A percentile compares a stretch with the other conserved stretches of the same genome.
phyloP scores from a whole-genome alignment of 2,329 filamentous ascomycete species.

The Fusarium foetens region DNA sequence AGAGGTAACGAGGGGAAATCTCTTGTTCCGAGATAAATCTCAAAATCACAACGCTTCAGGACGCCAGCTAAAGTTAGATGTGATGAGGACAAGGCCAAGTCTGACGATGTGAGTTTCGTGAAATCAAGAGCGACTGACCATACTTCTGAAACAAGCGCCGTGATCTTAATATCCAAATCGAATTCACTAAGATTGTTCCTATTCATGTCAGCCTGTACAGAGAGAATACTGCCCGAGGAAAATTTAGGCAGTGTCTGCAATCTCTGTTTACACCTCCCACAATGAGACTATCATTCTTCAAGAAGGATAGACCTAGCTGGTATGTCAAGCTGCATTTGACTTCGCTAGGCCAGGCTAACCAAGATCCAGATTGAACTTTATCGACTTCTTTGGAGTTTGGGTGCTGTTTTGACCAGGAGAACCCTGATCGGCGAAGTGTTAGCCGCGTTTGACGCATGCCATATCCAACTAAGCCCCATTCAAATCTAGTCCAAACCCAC shows the following conservation, averaged over 20 bases:
- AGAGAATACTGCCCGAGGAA: rapidly evolving
- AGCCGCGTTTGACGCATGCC: background rate
- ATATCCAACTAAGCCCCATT: background rate
- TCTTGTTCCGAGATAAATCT: background rate
- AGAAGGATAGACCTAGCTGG: no score
- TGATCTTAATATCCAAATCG: rapidly evolving
- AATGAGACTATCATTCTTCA: background rate
- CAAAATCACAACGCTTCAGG: no score
- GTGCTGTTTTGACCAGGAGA: background rate
- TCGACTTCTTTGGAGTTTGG: background rate
- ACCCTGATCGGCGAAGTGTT: background rate
- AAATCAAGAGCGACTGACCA: background rate
- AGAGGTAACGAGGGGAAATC: rapidly evolving
- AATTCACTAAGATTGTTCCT: rapidly evolving
- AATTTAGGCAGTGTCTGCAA: background rate
- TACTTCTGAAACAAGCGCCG: background rate
- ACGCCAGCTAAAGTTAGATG: no score
- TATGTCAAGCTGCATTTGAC: no score
- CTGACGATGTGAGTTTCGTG: background rate
- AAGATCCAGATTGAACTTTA: background rate
- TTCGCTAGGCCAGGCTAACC: background rate
- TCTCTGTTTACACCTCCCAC: background rate
- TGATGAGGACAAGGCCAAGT: rapidly evolving
- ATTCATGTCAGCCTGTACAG: background rate
- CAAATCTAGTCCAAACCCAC: background rate